Evolutionary conservation across 2,329 filamentous ascomycete genomes (phyloP), one percentile per base, ranked within the genome.

Genomic region (Epichloe uncinata): DNA sequence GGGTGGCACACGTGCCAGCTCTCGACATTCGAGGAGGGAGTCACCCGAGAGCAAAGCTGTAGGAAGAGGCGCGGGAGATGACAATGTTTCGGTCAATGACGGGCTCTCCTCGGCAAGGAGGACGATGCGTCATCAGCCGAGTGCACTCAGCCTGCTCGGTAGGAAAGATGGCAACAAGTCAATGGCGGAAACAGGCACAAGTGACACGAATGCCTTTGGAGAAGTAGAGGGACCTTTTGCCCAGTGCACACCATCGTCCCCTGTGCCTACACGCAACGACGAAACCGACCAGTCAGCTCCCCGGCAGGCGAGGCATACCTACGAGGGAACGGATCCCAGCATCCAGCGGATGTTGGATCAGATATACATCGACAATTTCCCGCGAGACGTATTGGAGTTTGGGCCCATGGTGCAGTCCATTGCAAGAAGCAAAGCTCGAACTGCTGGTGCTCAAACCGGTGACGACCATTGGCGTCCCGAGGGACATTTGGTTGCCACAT

Each of bases 401-500:
- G 93, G 93, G 0, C 90, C 90, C 0, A 75, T 84, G 59, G 84
- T 95, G 33, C 82, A 84, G 48, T 81, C 85, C 2, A 73, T 85
- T 4, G 80, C 79, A 43, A 69, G 76, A 37, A 71, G 71, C 37
- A 80, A 74, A 58, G 65, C 68, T 48, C 73, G 71, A 48, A 75
- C 72, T 35, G 72, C 76, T 34, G 72, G 30, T 26, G 67, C 70
- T 20, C 60, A 61, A 34, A 52, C 59, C 57, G 46, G 63, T 5
- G 64, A 82, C 35, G 79, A 61, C 15, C 61, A 64, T 2, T 98
- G 93, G 93, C 83, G 81, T 55, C 93, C 93, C 0, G 79, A 82
- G 49, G 90, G 93, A 2, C 83, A 81, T 47, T 74, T 97, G 8
- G 84, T 97, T 18, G 88, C 90, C 2, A 87, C 87, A 1, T 89